Conservation (phyloP, 2,329 filamentous ascomycete species). For the Metarhizium brunneum region DNA sequence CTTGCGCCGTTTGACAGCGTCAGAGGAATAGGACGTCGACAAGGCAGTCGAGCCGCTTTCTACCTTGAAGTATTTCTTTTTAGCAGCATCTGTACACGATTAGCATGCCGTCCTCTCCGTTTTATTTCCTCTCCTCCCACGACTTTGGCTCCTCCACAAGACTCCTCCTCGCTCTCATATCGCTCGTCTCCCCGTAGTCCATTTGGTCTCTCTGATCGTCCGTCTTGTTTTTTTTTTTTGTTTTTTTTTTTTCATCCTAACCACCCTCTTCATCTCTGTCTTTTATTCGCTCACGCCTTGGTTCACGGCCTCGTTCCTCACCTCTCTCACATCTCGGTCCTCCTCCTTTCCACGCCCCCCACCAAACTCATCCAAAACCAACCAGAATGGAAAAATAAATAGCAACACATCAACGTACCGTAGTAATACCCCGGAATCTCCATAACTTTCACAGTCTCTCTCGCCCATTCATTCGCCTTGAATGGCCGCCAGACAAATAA, state of each 20-base stretch:
- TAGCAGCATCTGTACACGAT: constrained; percentile 36
- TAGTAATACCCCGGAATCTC: constrained; percentile 7
- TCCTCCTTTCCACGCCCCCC: no score
- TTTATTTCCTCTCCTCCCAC: neutral
- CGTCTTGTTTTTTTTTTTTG: no score
- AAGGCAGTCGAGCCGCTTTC: constrained; percentile 47
- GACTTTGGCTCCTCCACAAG: neutral
- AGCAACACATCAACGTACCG: constrained; percentile 1
- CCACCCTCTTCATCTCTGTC: no score
- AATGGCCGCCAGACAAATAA: neutral
- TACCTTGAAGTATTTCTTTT: constrained; percentile 60
- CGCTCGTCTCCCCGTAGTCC: no score
- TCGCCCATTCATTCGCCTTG: neutral
- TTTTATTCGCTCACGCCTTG: neutral
- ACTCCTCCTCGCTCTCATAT: neutral
- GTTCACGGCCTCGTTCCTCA: neutral
- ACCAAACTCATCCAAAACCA: neutral
- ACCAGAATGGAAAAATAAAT: neutral
- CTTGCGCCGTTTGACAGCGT: constrained; percentile 48
- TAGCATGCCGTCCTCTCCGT: neutral
- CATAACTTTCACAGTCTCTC: neutral
- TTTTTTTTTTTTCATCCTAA: no score
- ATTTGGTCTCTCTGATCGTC: no score
- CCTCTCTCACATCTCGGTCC: no score
- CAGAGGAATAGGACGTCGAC: constrained; percentile 43